Percentiles rank a stretch among this genome's conserved stretches.
Conservation (phyloP, 495 filamentous ascomycete genomes). For the Chaetomium cochliodes region DNA sequence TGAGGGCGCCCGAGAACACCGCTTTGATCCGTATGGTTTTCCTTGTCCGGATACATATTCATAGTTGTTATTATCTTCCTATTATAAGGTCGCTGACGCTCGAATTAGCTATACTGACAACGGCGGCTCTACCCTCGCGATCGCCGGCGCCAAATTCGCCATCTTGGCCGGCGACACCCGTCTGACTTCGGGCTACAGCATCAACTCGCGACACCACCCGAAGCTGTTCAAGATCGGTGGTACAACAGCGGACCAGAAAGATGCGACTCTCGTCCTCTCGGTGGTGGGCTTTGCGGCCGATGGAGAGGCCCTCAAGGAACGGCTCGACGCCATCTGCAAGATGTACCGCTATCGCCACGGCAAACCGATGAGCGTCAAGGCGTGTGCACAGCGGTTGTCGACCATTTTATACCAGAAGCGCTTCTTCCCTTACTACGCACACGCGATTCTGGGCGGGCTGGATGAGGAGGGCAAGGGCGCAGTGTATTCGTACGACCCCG, state of each 20-base stretch:
- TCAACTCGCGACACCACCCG: conserved; percentile 89
- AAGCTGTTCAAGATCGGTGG: conserved; percentile 97
- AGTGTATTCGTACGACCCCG: conserved; percentile 95
- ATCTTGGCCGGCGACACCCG: conserved; percentile 97
- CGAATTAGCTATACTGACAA: conserved; percentile 89
- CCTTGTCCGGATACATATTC: neutral
- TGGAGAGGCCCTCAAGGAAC: conserved; percentile 84
- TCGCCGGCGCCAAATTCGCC: conserved; percentile 87
- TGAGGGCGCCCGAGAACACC: conserved; percentile 63
- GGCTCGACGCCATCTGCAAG: conserved; percentile 86
- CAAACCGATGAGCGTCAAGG: conserved; percentile 86
- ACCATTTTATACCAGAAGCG: conserved; percentile 95
- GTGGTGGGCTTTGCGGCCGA: conserved; percentile 96
- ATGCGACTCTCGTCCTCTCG: conserved; percentile 80
- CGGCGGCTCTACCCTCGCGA: conserved; percentile 92
- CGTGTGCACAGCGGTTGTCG: conserved; percentile 86
- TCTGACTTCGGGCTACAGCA: conserved; percentile 92
- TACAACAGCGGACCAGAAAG: conserved; percentile 76
- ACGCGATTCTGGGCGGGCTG: conserved; percentile 87
- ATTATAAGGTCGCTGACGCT: neutral
- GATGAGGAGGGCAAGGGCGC: conserved; percentile 95
- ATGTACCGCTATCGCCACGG: conserved; percentile 97
- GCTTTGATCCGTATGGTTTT: conserved; percentile 82
- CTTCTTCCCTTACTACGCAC: conserved; percentile 97
- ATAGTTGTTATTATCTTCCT: neutral